Evolutionary conservation across 1,139 yeast species (phyloP).

Genomic region (Hyphopichia fennica): DNA sequence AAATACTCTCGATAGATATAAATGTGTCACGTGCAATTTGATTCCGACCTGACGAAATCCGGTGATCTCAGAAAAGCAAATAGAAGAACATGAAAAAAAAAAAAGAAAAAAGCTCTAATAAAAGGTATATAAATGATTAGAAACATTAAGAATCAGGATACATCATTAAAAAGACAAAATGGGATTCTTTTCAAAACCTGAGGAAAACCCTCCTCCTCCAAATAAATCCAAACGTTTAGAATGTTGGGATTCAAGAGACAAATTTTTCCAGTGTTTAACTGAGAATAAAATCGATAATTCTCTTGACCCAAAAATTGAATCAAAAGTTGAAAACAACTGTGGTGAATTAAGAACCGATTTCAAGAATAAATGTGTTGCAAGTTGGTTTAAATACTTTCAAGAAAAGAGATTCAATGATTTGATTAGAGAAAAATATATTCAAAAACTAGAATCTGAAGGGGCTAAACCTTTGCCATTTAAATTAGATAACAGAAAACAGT

Average conservation of each 20-base stretch:
- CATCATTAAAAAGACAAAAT: conserved; percentile 15
- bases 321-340: conserved; percentile 35
- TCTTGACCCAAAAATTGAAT: conserved; percentile 36
- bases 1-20: not conserved
- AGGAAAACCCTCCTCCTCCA: conserved; percentile 36
- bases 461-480: conserved; percentile 50
- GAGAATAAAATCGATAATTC: conserved; percentile 45
- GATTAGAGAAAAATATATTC: conserved; percentile 41
- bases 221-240: conserved; percentile 37
- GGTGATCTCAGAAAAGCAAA: not conserved
- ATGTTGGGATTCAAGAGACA: conserved; percentile 49
- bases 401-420: conserved; percentile 48
- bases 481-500: conserved; percentile 25
- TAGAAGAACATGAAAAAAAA: not conserved
- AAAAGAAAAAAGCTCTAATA: not conserved
- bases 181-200: conserved; percentile 37
- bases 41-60: not conserved
- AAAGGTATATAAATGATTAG: too few species aligned
- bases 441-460: conserved; percentile 46
- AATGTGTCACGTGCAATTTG: not conserved
- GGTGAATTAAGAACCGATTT: conserved; percentile 35
- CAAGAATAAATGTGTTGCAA: conserved; percentile 43
- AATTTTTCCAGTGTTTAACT: conserved; percentile 41
- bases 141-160: not conserved
- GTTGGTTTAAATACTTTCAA: conserved; percentile 49